Evolutionary conservation across 768 basidiomycete species (phyloP).

Genomic region (Royoungia palumana): DNA sequence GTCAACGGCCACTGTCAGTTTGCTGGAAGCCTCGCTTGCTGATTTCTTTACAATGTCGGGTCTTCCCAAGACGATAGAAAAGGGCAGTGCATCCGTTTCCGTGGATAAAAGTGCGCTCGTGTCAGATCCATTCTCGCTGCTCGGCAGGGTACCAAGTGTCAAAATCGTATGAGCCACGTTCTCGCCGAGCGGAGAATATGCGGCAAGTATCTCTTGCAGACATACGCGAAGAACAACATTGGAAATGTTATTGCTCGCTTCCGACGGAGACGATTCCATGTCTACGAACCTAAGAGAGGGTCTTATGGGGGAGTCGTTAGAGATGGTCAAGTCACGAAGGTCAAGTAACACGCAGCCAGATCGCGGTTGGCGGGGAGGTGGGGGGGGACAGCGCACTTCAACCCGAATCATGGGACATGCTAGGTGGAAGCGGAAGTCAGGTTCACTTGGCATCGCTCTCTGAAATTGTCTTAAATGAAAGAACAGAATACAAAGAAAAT

Average conservation of each 20-base stretch:
- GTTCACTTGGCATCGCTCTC: slow-evolving; percentile 5
- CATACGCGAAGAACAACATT: slow-evolving; percentile 36
- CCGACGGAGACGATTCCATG: background rate
- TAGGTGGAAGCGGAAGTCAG: slow-evolving; percentile 32
- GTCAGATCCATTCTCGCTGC: slow-evolving; percentile 11
- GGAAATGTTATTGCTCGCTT: slow-evolving; percentile 3
- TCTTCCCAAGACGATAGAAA: slow-evolving; percentile 23
- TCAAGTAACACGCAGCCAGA: slow-evolving; percentile 72
- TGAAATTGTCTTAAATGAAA: slow-evolving; percentile 9
- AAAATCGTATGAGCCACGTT: slow-evolving; percentile 43
- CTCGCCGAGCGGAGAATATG: slow-evolving; percentile 43
- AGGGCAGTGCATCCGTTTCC: slow-evolving; percentile 19
- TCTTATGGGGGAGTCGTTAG: slow-evolving; percentile 26
- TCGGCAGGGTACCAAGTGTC: slow-evolving; percentile 47
- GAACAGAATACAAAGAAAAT: background rate
- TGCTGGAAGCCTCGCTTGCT: slow-evolving; percentile 1
- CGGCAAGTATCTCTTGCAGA: slow-evolving; percentile 46
- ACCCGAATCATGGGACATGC: slow-evolving; percentile 58
- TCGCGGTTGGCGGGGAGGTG: slow-evolving; percentile 41
- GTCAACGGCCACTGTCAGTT: slow-evolving; percentile 24
- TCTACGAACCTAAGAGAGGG: slow-evolving; percentile 30
- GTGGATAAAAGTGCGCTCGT: slow-evolving; percentile 24
- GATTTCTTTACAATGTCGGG: background rate
- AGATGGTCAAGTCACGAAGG: slow-evolving; percentile 48
- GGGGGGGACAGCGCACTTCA: slow-evolving; percentile 66